A percentile compares a stretch with the other conserved stretches of the same genome.
Evolutionary conservation across 1,139 yeast genomes (phyloP).

Genomic region (Candida smagusa): DNA sequence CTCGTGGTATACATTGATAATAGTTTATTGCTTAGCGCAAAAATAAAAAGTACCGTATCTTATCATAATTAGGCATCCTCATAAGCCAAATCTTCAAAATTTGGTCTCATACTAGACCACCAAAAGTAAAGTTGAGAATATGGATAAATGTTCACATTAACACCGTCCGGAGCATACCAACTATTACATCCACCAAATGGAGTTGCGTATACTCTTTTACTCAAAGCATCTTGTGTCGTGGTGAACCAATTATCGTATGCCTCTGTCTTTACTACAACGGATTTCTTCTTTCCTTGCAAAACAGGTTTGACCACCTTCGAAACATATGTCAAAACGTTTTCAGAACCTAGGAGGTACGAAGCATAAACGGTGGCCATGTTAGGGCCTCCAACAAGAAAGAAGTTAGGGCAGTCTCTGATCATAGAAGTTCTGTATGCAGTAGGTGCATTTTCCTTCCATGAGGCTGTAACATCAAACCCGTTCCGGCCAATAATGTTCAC

Average conservation of each 20-base stretch:
- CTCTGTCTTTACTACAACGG: constrained; percentile 30
- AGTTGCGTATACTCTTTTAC: constrained; percentile 34
- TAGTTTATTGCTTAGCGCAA: no score
- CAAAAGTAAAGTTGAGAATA: constrained; percentile 34
- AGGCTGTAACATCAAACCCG: constrained; percentile 17
- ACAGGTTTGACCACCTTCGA: constrained; percentile 25
- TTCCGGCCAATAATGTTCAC: constrained; percentile 25
- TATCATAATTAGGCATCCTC: constrained; percentile 2
- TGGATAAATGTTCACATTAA: constrained; percentile 36
- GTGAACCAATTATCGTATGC: constrained; percentile 37
- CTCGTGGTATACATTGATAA: no score
- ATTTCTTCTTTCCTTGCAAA: constrained; percentile 26
- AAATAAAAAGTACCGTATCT: neutral
- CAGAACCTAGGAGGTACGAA: constrained; percentile 41
- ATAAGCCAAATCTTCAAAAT: constrained; percentile 24
- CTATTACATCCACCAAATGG: constrained; percentile 41
- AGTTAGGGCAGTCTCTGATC: constrained; percentile 35
- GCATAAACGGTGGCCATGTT: constrained; percentile 46
- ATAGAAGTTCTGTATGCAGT: constrained; percentile 37
- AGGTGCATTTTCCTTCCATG: constrained; percentile 33
- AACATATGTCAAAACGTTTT: constrained; percentile 31
- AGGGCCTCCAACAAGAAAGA: constrained; percentile 39
- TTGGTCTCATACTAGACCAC: constrained; percentile 27
- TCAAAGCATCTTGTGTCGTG: constrained; percentile 25
- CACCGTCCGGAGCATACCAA: constrained; percentile 32